A percentile compares a stretch with the other conserved stretches of the same genome.
Evolutionary conservation across 1,139 yeast species (phyloP).

Genomic region (Yamadazyma jaroonii): DNA sequence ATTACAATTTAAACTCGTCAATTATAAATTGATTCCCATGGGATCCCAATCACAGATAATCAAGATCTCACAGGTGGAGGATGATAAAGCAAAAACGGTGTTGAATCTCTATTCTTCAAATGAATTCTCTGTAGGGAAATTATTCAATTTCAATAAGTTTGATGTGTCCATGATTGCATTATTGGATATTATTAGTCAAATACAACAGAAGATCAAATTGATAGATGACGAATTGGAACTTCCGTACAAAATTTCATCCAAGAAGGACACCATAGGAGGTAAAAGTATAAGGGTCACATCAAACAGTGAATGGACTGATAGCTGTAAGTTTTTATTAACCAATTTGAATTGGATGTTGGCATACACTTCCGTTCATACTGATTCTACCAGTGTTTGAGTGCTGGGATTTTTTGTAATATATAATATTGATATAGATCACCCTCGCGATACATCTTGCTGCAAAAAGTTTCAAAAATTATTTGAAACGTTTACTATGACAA

Average conservation of each 20-base stretch:
- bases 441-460: constrained; percentile 2
- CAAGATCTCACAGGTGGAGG: constrained; percentile 35
- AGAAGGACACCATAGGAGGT: constrained; percentile 70
- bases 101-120: constrained; percentile 60
- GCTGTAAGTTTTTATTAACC: constrained; percentile 78
- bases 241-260: constrained; percentile 58
- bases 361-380: constrained; percentile 34
- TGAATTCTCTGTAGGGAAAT: constrained; percentile 64
- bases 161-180: constrained; percentile 79
- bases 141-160: constrained; percentile 66
- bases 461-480: neutral
- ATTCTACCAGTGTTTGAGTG: neutral
- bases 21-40: constrained; percentile 71
- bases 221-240: constrained; percentile 60
- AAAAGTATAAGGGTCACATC: constrained; percentile 70
- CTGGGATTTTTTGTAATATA: neutral
- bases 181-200: constrained; percentile 57
- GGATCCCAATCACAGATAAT: constrained; percentile 84
- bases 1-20: constrained; percentile 52
- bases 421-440: neutral
- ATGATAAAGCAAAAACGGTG: constrained; percentile 21
- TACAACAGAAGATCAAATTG: constrained; percentile 47
- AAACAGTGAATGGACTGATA: constrained; percentile 85
- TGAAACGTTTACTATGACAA: neutral
- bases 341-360: constrained; percentile 59